Conservation (phyloP, 2,329 filamentous ascomycete species). For the Ophiostoma sp. region DNA sequence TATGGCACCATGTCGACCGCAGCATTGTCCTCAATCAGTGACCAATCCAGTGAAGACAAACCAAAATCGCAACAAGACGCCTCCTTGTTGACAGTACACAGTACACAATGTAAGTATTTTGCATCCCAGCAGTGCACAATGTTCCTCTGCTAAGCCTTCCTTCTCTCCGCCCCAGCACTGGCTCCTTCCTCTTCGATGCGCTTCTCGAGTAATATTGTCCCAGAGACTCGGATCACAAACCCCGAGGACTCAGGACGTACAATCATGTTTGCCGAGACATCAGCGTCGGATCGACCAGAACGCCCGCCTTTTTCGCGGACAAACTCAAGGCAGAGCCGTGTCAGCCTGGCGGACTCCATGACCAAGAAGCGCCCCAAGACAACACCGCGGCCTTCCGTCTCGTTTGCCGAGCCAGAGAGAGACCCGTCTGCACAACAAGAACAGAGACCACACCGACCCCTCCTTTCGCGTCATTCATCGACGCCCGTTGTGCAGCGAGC, state of each 20-base stretch:
- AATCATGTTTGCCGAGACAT: constrained; percentile 70
- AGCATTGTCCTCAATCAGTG: background rate
- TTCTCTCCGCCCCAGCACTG: background rate
- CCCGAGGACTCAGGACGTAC: constrained; percentile 67
- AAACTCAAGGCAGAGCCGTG: constrained; percentile 46
- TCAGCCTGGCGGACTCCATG: constrained; percentile 50
- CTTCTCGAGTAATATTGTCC: constrained; percentile 73
- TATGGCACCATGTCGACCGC: constrained; percentile 33
- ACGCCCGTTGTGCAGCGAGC: constrained; percentile 20
- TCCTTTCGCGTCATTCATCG: constrained; percentile 23
- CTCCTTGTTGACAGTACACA: background rate
- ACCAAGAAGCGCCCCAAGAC: constrained; percentile 22
- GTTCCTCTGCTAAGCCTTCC: background rate
- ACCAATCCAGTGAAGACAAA: background rate
- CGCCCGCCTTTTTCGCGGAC: constrained; percentile 46
- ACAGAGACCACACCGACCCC: constrained; percentile 20
- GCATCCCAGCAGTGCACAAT: too few species aligned
- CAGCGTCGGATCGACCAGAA: constrained; percentile 38
- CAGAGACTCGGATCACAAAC: constrained; percentile 64
- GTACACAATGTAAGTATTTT: background rate
- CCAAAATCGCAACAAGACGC: background rate
- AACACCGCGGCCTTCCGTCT: constrained; percentile 45
- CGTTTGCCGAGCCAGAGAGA: constrained; percentile 54
- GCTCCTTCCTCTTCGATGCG: constrained; percentile 47
- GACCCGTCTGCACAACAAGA: constrained; percentile 44